Conservation (phyloP, 306 rosid genomes). For the Cyclanthera cordifolia region DNA sequence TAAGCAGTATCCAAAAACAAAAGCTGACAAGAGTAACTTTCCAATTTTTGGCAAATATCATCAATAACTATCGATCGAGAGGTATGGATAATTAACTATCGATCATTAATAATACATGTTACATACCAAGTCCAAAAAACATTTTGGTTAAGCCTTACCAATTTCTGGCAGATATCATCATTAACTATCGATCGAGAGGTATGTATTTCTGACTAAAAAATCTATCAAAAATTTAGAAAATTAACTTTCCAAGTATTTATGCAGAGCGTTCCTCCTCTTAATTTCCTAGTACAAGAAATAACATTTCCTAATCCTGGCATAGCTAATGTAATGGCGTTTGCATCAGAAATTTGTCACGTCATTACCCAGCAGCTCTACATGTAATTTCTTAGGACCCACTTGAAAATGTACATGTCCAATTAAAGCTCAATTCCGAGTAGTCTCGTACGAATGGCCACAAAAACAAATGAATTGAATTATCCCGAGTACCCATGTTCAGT, state of each 20-base stretch:
- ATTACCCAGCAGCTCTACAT: not conserved
- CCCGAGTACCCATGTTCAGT: not conserved
- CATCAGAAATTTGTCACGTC: no score
- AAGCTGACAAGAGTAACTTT: no score
- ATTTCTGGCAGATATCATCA: not conserved
- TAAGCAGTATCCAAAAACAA: not conserved
- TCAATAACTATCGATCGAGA: no score
- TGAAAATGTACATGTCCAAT: not conserved
- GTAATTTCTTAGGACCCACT: not conserved
- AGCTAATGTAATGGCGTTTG: not conserved
- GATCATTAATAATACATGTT: not conserved
- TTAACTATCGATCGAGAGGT: not conserved
- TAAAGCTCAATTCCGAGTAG: not conserved
- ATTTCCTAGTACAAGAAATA: not conserved
- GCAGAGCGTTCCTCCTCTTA: not conserved
- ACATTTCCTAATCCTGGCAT: not conserved
- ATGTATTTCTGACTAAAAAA: not conserved
- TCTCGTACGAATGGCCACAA: not conserved
- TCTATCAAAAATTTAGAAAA: not conserved
- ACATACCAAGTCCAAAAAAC: not conserved
- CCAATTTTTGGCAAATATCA: no score
- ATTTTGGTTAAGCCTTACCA: not conserved
- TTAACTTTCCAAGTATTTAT: not conserved
- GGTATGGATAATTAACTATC: no score
- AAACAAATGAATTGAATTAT: not conserved